phyloP scores from a whole-genome alignment of 2,329 filamentous ascomycete species.

The Clarireedia sp. region DNA sequence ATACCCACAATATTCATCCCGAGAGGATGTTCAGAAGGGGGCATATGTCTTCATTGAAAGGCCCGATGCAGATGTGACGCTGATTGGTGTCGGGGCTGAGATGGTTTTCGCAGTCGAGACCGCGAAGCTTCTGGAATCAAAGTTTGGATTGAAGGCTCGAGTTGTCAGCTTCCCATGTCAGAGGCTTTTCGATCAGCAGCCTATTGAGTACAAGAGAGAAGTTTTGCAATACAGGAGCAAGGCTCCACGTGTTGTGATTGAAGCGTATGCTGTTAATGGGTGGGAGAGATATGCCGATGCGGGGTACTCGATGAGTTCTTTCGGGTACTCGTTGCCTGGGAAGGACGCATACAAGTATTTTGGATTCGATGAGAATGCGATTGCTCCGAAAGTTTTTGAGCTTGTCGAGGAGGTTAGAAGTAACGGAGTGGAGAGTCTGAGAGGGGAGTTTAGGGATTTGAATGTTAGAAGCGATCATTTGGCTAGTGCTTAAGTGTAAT shows the following conservation, averaged over 20 bases:
- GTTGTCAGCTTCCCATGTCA: constrained; percentile 40
- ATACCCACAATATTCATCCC: neutral
- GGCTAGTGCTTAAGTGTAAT: no score
- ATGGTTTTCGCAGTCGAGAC: constrained; percentile 37
- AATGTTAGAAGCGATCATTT: no score
- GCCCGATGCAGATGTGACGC: neutral
- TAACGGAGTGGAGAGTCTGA: no score
- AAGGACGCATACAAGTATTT: neutral
- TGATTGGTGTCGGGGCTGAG: neutral
- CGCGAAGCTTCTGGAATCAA: constrained; percentile 30
- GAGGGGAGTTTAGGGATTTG: no score
- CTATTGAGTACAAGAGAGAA: constrained; percentile 37
- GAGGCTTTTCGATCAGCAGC: constrained; percentile 36
- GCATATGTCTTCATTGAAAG: neutral
- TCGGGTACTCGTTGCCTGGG: constrained; percentile 32
- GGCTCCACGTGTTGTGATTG: constrained; percentile 47
- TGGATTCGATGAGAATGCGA: neutral
- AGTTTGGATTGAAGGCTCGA: constrained; percentile 33
- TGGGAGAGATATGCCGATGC: constrained; percentile 56
- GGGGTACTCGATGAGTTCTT: constrained; percentile 43
- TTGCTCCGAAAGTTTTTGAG: neutral
- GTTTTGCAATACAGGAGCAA: constrained; percentile 35
- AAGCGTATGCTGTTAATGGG: constrained; percentile 49
- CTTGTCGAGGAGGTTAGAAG: no score
- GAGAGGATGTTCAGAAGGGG: neutral